Conservation (phyloP, 2,329 filamentous ascomycete genomes). For the Beauveria brongniartii region DNA sequence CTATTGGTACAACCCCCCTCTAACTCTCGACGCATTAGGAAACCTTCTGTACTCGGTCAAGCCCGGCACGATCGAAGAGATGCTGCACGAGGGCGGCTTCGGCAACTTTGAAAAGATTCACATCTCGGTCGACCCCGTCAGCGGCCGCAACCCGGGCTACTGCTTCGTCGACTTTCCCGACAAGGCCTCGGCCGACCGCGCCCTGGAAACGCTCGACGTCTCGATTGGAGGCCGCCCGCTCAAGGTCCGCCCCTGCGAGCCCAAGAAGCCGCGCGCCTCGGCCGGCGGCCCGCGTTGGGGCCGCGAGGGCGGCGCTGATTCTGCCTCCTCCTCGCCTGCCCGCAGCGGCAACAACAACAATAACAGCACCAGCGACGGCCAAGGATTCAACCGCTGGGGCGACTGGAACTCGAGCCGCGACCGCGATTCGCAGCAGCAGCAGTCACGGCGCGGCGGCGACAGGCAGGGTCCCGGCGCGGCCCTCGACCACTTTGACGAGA, state of each 20-base stretch:
- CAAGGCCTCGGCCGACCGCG: conserved; percentile 47
- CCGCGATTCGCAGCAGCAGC: neutral
- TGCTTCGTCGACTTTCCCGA: conserved; percentile 63
- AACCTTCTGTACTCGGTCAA: conserved; percentile 50
- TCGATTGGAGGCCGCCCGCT: conserved; percentile 50
- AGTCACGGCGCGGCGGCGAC: conserved; percentile 12
- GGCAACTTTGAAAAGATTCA: conserved; percentile 57
- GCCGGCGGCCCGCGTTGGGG: conserved; percentile 11
- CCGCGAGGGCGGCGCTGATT: conserved; percentile 14
- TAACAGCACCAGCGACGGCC: conserved; percentile 9
- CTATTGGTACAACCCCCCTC: neutral
- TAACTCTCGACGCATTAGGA: conserved; percentile 14
- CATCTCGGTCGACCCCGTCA: conserved; percentile 61
- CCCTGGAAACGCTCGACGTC: conserved; percentile 48
- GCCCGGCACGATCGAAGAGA: conserved; percentile 53
- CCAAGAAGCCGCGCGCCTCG: conserved; percentile 31
- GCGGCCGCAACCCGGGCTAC: conserved; percentile 61
- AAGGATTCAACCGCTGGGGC: conserved; percentile 34
- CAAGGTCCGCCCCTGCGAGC: conserved; percentile 57
- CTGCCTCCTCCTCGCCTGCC: neutral
- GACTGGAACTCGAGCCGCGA: conserved; percentile 28
- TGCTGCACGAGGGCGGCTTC: conserved; percentile 33
- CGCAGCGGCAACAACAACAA: neutral
- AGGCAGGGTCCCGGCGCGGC: conserved; percentile 22
- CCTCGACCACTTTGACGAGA: conserved; percentile 24